Percentiles rank a stretch among this genome's conserved stretches.
These are phyloP conservation scores for Spinellus fusiger DNA, from an alignment of 192 early-diverging fungal species.

Conservation along the genomic window DNA sequence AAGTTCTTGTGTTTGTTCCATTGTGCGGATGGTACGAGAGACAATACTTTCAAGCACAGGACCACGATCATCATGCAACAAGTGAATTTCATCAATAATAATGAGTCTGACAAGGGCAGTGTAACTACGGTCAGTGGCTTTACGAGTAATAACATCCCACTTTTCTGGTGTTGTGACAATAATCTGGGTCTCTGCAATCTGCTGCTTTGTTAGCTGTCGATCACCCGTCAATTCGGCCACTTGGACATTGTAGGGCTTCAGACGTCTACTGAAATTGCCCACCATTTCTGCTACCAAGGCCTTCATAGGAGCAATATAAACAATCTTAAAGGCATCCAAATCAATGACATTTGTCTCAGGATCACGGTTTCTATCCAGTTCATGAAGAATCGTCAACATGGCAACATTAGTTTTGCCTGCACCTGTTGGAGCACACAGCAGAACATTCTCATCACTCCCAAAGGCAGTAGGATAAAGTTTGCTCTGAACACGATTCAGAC, in stretches of 20 bases:
- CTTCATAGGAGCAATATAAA: conserved; percentile 99
- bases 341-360: conserved; percentile 65
- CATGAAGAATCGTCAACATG: conserved; percentile 90
- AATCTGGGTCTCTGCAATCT: conserved; percentile 93
- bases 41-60: conserved; percentile 94
- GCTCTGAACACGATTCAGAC: conserved; percentile 89
- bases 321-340: conserved; percentile 89
- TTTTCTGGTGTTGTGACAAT: conserved; percentile 99
- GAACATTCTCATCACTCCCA: conserved; percentile 83
- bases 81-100: conserved; percentile 96
- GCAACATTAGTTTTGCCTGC: conserved; percentile 99
- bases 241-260: conserved; percentile 72
- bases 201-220: conserved; percentile 92
- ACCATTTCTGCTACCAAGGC: conserved; percentile 98
- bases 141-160: conserved; percentile 98
- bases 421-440: conserved; percentile 97
- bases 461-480: conserved; percentile 85
- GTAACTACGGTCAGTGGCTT: conserved; percentile 95
- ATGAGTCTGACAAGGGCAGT: conserved; percentile 65
- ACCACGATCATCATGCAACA: conserved; percentile 96
- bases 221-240: conserved; percentile 98
- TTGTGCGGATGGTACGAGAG: conserved; percentile 73
- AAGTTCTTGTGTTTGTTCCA: conserved; percentile 84
- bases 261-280: conserved; percentile 72
- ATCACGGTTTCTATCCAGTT: conserved; percentile 78